Evolutionary conservation across 495 filamentous ascomycete genomes (phyloP), one percentile per base, ranked within the genome.

Genomic region (Neurospora sp.): DNA sequence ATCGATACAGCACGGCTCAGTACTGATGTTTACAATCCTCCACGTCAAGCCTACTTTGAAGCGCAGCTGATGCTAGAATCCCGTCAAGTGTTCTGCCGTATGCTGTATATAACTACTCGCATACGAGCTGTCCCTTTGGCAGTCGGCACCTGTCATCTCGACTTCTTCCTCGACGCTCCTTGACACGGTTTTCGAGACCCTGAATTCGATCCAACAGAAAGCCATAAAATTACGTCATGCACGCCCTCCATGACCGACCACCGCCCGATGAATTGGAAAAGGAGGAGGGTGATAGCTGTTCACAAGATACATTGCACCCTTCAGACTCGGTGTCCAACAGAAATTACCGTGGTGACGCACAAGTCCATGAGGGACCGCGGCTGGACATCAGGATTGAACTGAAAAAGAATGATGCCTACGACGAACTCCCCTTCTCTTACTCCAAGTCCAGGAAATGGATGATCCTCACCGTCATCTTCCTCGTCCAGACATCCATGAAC

Each of bases 401-500:
- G 16, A 88, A 83, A 68, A 89, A 91, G 73, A 79, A 88, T 9
- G 89, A 91, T 71, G 88, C 86, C 73, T 90, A 88, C 77, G 87
- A 89, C 20, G 85, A 89, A 70, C 85, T 93, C 1, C 91, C 91
- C 42, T 93, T 86, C 78, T 82, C 79, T 61, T 94, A 88, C 74
- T 83, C 90, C 0, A 73, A 72, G n/a, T 86, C 85, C 83, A 93
- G 90, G 84, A 93, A 93, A 80, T 94, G 91, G 91, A 86, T 78
- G 69, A 91, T 94, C 76, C 85, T 94, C 48, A 86, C 84, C 37
- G 86, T 93, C 73, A 91, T 94, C 78, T 93, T 93, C 82, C 78
- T 86, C 48, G 90, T 94, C 8, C 92, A 94, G 75, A 88, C 90
- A 69, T 93, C 91, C 5, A 94, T 94, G 92, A 94, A 94, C 83